Conservation (phyloP, 2,329 filamentous ascomycete species). For the Fusarium ramigenum region DNA sequence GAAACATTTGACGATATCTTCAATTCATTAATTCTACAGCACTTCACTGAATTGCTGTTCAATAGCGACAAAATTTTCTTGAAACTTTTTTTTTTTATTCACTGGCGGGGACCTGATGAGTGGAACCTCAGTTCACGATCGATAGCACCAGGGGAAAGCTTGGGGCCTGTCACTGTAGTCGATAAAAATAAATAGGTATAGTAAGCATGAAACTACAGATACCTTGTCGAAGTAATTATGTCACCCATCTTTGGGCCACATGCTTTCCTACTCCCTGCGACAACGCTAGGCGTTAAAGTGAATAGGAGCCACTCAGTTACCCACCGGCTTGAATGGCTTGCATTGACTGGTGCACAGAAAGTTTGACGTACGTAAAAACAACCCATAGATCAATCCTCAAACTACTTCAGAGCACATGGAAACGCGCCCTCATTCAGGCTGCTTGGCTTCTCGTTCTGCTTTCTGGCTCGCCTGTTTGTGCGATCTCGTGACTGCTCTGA, state of each 20-base stretch:
- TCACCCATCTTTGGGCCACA: rapidly evolving
- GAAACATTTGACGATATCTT: background rate
- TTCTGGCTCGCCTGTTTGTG: background rate
- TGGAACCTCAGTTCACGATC: background rate
- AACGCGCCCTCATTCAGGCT: background rate
- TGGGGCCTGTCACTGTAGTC: rapidly evolving
- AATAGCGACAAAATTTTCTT: background rate
- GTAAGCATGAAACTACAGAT: rapidly evolving
- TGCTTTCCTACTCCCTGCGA: background rate
- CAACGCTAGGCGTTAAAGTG: background rate
- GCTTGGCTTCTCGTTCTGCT: background rate
- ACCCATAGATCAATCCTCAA: background rate
- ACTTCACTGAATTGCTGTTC: background rate
- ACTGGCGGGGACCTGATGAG: background rate
- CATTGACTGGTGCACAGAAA: background rate
- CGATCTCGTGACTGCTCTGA: background rate
- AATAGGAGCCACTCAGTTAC: background rate
- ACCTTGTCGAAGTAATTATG: rapidly evolving
- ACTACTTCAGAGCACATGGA: too few relatives aligned
- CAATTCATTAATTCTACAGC: background rate
- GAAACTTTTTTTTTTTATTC: background rate
- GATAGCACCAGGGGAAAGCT: background rate
- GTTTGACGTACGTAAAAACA: background rate
- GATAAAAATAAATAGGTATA: rapidly evolving
- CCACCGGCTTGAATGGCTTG: background rate